phyloP scores from a whole-genome alignment of 257 asterid species.

The Jacaranda copaia region DNA sequence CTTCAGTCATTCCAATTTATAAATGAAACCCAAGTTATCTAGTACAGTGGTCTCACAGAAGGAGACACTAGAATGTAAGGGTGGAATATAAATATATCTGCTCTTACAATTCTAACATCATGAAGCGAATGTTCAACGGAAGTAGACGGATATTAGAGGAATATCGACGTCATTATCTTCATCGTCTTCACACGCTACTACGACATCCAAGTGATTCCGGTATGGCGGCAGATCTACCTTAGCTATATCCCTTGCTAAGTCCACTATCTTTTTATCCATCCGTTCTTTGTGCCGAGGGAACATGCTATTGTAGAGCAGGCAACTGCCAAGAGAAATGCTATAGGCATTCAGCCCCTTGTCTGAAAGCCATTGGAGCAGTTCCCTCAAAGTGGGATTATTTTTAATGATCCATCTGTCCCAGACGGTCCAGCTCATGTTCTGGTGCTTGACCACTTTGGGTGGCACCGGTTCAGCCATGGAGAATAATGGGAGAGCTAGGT shows the following conservation, averaged over 20 bases:
- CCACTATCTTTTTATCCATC: slow-evolving; percentile 76
- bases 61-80: background rate
- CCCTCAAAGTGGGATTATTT: slow-evolving; percentile 73
- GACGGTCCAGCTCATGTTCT: slow-evolving; percentile 85
- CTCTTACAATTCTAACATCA: slow-evolving; percentile 9
- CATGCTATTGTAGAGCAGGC: slow-evolving; percentile 83
- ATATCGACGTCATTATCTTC: slow-evolving; percentile 84
- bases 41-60: no score
- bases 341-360: slow-evolving; percentile 83
- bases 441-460: slow-evolving; percentile 74
- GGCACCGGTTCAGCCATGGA: slow-evolving; percentile 92
- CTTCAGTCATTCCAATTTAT: slow-evolving; percentile 19
- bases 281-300: slow-evolving; percentile 86
- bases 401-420: slow-evolving; percentile 89
- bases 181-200: slow-evolving; percentile 92
- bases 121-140: slow-evolving; percentile 47
- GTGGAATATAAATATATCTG: background rate
- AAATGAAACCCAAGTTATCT: background rate
- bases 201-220: slow-evolving; percentile 77
- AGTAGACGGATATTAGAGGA: slow-evolving; percentile 81
- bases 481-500: slow-evolving; percentile 84
- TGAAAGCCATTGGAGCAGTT: slow-evolving; percentile 74
- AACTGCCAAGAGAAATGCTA: slow-evolving; percentile 85
- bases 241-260: slow-evolving; percentile 80
- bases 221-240: slow-evolving; percentile 74